These are phyloP conservation scores for Calonectria crousiana DNA, from an alignment of 2,329 filamentous ascomycete species.

Conservation along the genomic window DNA sequence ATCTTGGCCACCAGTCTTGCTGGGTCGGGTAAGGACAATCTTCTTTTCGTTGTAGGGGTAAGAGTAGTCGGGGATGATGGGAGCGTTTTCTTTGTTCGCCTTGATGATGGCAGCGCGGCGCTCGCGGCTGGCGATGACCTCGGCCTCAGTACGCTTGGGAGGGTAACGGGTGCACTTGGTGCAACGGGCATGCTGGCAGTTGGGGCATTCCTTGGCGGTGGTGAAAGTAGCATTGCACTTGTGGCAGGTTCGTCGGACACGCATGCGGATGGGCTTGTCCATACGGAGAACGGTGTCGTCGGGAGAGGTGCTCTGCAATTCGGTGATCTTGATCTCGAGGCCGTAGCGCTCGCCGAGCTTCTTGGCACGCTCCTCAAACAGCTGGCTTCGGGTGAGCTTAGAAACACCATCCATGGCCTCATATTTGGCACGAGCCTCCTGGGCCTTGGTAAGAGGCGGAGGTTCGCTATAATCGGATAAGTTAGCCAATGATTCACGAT, in stretches of 20 bases:
- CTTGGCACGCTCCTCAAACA: constrained; percentile 69
- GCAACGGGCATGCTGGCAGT: constrained; percentile 85
- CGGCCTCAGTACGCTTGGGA: constrained; percentile 70
- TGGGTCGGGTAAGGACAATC: constrained; percentile 71
- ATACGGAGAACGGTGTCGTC: constrained; percentile 72
- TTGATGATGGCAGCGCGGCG: constrained; percentile 63
- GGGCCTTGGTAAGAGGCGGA: constrained; percentile 34
- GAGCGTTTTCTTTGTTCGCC: constrained; percentile 68
- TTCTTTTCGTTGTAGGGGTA: constrained; percentile 59
- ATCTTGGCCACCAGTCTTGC: constrained; percentile 76
- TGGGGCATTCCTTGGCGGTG: constrained; percentile 77
- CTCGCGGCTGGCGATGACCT: constrained; percentile 65
- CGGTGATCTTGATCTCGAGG: constrained; percentile 65
- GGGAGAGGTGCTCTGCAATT: constrained; percentile 62
- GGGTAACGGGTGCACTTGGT: constrained; percentile 84
- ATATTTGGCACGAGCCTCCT: constrained; percentile 45
- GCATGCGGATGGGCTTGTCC: constrained; percentile 82
- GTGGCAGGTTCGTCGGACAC: constrained; percentile 84
- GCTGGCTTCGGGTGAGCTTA: constrained; percentile 61
- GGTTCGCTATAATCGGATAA: constrained; percentile 35
- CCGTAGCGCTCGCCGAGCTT: constrained; percentile 68
- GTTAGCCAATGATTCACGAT: constrained; percentile 1
- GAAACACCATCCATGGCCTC: constrained; percentile 49
- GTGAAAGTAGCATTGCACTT: constrained; percentile 82
- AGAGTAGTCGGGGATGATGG: constrained; percentile 64